phyloP scores from a whole-genome alignment of 2,329 filamentous ascomycete species.

The Neonectria magnoliae region DNA sequence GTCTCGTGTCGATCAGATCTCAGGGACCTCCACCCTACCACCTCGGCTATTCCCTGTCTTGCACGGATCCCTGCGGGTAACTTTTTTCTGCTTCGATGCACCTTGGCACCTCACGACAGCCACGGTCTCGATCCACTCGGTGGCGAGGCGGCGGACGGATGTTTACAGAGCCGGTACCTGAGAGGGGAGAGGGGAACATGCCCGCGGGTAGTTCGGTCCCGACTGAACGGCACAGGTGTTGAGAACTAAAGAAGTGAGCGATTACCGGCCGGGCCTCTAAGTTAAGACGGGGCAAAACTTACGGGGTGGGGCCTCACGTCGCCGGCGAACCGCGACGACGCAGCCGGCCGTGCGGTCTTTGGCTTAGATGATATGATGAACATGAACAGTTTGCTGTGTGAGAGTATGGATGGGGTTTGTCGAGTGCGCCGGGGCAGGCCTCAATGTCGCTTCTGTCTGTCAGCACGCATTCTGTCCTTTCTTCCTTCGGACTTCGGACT shows the following conservation, averaged over 20 bases:
- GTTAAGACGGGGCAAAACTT: not conserved
- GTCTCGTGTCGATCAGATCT: constrained; percentile 45
- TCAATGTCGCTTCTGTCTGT: no score
- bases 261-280: not conserved
- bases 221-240: constrained; percentile 19
- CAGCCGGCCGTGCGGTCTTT: not conserved
- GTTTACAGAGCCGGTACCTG: constrained; percentile 13
- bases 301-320: no score
- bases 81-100: constrained; percentile 25
- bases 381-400: no score
- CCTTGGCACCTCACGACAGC: constrained; percentile 20
- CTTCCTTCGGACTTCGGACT: no score
- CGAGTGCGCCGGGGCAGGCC: no score
- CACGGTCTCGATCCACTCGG: constrained; percentile 27
- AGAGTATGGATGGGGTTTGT: no score
- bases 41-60: constrained; percentile 37
- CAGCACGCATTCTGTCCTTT: no score
- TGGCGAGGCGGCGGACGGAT: constrained; percentile 31
- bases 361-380: not conserved
- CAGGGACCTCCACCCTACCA: constrained; percentile 42
- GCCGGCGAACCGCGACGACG: not conserved
- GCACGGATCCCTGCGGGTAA: constrained; percentile 34
- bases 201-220: constrained; percentile 9
- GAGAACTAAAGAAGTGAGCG: not conserved
- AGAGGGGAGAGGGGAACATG: not conserved